Evolutionary conservation across 306 rosid species (phyloP), one percentile per base, ranked within the genome.

Genomic region (Rubus idaeus): DNA sequence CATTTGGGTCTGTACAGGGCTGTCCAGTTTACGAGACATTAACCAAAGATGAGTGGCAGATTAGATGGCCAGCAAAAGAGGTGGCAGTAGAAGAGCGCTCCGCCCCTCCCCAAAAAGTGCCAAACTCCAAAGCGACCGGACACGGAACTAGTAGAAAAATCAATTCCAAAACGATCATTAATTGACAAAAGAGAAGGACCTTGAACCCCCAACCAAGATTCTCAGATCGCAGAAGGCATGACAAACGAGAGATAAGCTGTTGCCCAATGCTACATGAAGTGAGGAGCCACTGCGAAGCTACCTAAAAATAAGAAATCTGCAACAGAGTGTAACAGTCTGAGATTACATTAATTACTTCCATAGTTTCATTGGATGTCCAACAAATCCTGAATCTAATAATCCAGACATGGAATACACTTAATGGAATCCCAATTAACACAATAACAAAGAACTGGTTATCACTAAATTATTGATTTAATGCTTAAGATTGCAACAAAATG

Each of bases 1-100:
- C 99, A 95, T 95, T 83, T 95, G 98, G 55, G 97, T 95, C 78
- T 92, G 95, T 68, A 95, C 99, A 21, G 99, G 97, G 68, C 99
- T 91, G 81, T 92, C 97, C 83, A 86, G 84, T 72, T 92, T 89
- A 60, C 89, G 90, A 76, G 97, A 88, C 99, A 95, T 95, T 13
- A 84, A 86, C 62, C 57, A 68, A 17, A 13, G 20, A 69, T 37
- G 68, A 77, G 81, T 5, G 56, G 70, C 49, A 42, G 83, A 49
- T 53, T 60, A 39, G 14, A 65, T 78, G 73, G 87, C 78, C 75
- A 70, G 76, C 80, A 87, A 80, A 78, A 74, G 88, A 77, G 85
- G 84, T 47, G 83, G 90, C 83, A 18, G 66, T 17, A 82, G 92
- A 87, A 85, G 84, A 86, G 82, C 83, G 77, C 67, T 71, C 75